These are phyloP conservation scores for Arxiozyma bovina DNA, from an alignment of 1,139 yeast species.

Conservation along the genomic window DNA sequence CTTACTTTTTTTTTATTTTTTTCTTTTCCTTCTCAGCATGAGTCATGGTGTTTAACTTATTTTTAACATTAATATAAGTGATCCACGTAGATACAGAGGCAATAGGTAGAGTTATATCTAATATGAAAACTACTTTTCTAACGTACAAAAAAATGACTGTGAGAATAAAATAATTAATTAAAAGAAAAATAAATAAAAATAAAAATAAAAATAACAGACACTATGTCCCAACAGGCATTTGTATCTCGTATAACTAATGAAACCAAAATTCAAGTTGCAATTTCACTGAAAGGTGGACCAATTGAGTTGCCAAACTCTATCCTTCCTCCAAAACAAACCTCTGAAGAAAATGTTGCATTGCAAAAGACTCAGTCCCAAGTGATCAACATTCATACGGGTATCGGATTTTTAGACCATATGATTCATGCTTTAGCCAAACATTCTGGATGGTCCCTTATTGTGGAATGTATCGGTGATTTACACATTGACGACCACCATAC, in stretches of 20 bases:
- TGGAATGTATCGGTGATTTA: slow-evolving; percentile 87
- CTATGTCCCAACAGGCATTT: slow-evolving; percentile 27
- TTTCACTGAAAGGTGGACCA: slow-evolving; percentile 74
- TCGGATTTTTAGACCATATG: slow-evolving; percentile 96
- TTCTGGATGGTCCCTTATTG: slow-evolving; percentile 86
- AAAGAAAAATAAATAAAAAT: too few relatives aligned
- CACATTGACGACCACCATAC: slow-evolving; percentile 97
- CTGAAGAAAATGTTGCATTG: slow-evolving; percentile 38
- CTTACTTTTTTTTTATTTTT: too few relatives aligned
- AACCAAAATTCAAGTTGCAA: slow-evolving; percentile 80
- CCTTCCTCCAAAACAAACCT: slow-evolving; percentile 19
- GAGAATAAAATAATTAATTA: too few relatives aligned
- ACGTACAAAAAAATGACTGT: too few relatives aligned
- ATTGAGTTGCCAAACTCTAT: slow-evolving; percentile 53
- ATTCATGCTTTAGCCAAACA: slow-evolving; percentile 94
- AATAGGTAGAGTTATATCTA: too few relatives aligned
- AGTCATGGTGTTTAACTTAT: not conserved
- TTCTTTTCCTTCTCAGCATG: not conserved
- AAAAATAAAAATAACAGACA: too few relatives aligned
- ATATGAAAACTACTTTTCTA: too few relatives aligned
- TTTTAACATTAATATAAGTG: too few relatives aligned
- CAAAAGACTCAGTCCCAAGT: slow-evolving; percentile 49
- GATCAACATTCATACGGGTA: slow-evolving; percentile 78
- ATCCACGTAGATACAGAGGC: too few relatives aligned
- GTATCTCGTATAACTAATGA: slow-evolving; percentile 78